A percentile compares a stretch with the other conserved stretches of the same genome.
Conservation (phyloP, 2,329 filamentous ascomycete genomes). For the Polytolypa hystricis region DNA sequence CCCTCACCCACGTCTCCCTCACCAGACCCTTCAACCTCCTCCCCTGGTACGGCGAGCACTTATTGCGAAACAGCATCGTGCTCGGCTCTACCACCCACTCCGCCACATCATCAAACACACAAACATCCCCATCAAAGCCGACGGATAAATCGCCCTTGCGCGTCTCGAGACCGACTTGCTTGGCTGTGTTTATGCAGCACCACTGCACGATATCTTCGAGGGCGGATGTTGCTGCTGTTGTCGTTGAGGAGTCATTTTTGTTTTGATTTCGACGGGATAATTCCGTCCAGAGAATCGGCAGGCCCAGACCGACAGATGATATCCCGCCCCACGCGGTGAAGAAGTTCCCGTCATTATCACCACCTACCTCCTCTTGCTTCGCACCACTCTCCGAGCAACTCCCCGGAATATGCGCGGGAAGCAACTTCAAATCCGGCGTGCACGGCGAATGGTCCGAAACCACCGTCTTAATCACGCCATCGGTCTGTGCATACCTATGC, state of each 20-base stretch:
- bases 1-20: conserved; percentile 74
- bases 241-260: conserved; percentile 18
- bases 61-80: conserved; percentile 91
- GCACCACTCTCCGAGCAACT: conserved; percentile 22
- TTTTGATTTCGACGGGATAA: conserved; percentile 38
- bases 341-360: conserved; percentile 60
- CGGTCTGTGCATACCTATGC: conserved; percentile 38
- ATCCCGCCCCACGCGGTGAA: conserved; percentile 96
- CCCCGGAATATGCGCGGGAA: conserved; percentile 58
- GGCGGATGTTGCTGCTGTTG: conserved; percentile 17
- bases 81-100: conserved; percentile 61
- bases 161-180: conserved; percentile 73
- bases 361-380: conserved; percentile 20
- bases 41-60: conserved; percentile 82
- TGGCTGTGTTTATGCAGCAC: conserved; percentile 76
- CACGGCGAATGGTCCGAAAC: conserved; percentile 95
- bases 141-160: conserved; percentile 70
- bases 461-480: conserved; percentile 80
- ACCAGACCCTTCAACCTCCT: conserved; percentile 68
- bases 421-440: conserved; percentile 84
- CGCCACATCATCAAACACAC: conserved; percentile 78
- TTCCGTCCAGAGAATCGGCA: conserved; percentile 82
- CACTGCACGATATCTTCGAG: conserved; percentile 73
- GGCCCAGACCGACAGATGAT: conserved; percentile 79
- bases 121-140: conserved; percentile 82